Conservation (phyloP, 176 grass and related monocot species). For the Oryza glumipatula region DNA sequence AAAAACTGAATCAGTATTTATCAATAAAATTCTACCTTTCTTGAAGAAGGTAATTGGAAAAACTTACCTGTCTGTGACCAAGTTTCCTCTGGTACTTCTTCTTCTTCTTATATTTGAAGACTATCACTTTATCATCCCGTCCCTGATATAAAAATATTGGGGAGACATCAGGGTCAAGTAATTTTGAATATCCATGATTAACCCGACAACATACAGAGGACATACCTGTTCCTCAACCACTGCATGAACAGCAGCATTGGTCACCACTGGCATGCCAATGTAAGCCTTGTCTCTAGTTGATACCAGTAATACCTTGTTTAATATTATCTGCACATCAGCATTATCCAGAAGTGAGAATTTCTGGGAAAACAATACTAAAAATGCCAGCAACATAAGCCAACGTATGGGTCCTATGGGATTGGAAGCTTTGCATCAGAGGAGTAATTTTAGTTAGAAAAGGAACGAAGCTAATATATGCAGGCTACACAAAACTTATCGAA, state of each 20-base stretch:
- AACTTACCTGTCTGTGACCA: slow-evolving; percentile 84
- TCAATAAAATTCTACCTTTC: slow-evolving; percentile 17
- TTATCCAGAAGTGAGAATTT: slow-evolving; percentile 19
- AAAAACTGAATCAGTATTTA: background rate
- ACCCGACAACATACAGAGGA: background rate
- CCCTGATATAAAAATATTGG: slow-evolving; percentile 58
- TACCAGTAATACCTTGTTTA: slow-evolving; percentile 92
- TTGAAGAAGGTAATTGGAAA: background rate
- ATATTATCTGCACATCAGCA: slow-evolving; percentile 72
- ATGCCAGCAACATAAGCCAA: background rate
- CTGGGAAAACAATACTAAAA: background rate
- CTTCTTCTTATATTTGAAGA: slow-evolving; percentile 93
- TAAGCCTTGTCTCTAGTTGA: slow-evolving; percentile 90
- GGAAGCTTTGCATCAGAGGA: background rate
- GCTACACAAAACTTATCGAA: background rate
- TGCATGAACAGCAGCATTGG: slow-evolving; percentile 96
- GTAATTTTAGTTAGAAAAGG: background rate
- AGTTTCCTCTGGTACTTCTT: slow-evolving; percentile 93
- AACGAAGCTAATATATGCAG: slow-evolving; percentile 15
- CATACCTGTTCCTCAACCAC: slow-evolving; percentile 81
- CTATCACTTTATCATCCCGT: slow-evolving; percentile 81
- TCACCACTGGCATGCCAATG: slow-evolving; percentile 93
- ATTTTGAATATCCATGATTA: slow-evolving; percentile 4
- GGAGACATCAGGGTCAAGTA: slow-evolving; percentile 24
- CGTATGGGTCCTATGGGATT: background rate